phyloP scores from a whole-genome alignment of 2,329 filamentous ascomycete species.

The Tolypocladium ovalisporum region DNA sequence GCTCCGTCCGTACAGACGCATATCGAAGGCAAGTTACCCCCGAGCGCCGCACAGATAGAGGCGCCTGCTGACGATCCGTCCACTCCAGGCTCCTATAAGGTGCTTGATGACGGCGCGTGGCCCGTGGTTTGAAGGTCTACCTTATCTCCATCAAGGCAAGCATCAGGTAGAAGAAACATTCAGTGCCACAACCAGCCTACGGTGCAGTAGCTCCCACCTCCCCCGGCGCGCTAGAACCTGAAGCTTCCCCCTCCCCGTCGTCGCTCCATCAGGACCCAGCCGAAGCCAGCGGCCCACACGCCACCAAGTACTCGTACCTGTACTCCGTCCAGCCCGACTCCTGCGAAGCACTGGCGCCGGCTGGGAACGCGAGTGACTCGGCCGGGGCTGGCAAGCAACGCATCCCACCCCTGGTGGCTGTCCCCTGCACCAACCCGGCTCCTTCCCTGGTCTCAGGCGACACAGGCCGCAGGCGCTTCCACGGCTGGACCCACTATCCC shows the following conservation, averaged over 20 bases:
- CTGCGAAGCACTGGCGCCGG: neutral
- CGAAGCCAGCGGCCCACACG: neutral
- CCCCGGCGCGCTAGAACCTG: neutral
- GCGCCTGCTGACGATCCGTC: too few species aligned
- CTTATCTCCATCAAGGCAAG: neutral
- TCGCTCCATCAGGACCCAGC: neutral
- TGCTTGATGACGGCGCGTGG: too few species aligned
- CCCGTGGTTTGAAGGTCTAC: neutral
- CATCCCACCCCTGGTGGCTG: neutral
- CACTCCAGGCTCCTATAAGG: too few species aligned
- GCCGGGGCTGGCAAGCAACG: neutral
- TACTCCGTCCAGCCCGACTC: neutral
- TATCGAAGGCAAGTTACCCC: too few species aligned
- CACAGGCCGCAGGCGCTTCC: constrained; percentile 6
- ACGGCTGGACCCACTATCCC: constrained; percentile 10
- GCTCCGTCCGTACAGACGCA: too few species aligned
- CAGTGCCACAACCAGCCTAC: too few species aligned
- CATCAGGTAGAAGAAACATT: neutral
- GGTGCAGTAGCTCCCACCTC: neutral
- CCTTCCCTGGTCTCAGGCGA: neutral
- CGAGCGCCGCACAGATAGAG: too few species aligned
- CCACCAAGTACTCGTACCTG: neutral
- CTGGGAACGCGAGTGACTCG: neutral
- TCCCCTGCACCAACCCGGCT: neutral
- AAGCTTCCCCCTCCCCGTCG: neutral